These are phyloP conservation scores for Trichoderma sp. DNA, from an alignment of 2,329 filamentous ascomycete genomes.

Conservation along the genomic window DNA sequence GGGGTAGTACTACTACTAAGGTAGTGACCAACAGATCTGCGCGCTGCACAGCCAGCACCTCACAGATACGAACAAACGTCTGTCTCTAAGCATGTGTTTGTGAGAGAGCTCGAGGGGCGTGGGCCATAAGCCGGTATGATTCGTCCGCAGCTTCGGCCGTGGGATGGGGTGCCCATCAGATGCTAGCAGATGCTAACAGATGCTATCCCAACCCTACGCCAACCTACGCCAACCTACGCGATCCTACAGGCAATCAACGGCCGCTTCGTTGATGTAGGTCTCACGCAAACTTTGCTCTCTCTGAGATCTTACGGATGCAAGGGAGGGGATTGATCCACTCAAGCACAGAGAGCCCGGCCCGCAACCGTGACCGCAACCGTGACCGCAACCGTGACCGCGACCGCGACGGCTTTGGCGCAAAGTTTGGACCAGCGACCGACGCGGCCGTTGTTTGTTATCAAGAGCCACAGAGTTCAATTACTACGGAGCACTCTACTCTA, in stretches of 20 bases:
- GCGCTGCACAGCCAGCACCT: neutral
- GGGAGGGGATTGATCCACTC: neutral
- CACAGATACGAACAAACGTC: neutral
- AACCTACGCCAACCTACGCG: neutral
- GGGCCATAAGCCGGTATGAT: neutral
- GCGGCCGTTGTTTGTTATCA: neutral
- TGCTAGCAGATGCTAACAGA: neutral
- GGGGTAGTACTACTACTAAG: neutral
- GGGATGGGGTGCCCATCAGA: neutral
- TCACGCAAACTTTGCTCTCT: neutral
- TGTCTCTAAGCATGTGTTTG: neutral
- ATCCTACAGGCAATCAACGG: neutral
- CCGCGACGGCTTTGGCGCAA: neutral
- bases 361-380: neutral
- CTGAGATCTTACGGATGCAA: neutral
- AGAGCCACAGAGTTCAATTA: neutral
- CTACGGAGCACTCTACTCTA: no score
- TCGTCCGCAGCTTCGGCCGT: neutral
- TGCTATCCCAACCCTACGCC: neutral
- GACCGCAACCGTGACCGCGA: neutral
- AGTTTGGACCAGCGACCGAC: neutral
- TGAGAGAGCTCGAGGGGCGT: neutral
- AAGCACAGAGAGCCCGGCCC: neutral
- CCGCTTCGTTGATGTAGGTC: slow-evolving; percentile 1
- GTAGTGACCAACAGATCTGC: neutral